Conservation (phyloP, 1,139 yeast species). For the Candida sojae region DNA sequence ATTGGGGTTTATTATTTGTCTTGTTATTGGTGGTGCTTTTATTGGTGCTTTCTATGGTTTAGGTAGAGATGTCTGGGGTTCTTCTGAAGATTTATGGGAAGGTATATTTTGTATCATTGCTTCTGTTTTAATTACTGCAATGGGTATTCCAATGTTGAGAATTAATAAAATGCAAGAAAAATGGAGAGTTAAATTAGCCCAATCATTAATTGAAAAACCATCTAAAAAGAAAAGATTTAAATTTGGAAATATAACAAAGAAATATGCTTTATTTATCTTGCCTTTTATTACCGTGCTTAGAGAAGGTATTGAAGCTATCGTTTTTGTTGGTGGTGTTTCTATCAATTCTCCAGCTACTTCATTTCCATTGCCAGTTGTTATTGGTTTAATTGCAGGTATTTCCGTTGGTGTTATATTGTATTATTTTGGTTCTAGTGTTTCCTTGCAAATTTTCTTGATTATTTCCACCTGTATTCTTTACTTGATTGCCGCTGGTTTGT, state of each 20-base stretch:
- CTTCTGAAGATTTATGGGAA: slow-evolving; percentile 91
- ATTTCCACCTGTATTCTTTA: slow-evolving; percentile 81
- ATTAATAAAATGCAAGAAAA: slow-evolving; percentile 88
- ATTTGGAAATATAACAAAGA: slow-evolving; percentile 46
- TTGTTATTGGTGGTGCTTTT: slow-evolving; percentile 79
- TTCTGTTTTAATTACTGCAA: slow-evolving; percentile 74
- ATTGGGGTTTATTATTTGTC: slow-evolving; percentile 71
- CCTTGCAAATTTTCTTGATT: slow-evolving; percentile 78
- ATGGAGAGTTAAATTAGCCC: slow-evolving; percentile 89
- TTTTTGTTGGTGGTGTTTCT: slow-evolving; percentile 89
- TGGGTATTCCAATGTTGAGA: slow-evolving; percentile 93
- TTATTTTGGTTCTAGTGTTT: slow-evolving; percentile 73
- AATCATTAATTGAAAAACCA: slow-evolving; percentile 56
- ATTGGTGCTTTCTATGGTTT: slow-evolving; percentile 81
- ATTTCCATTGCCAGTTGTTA: slow-evolving; percentile 81
- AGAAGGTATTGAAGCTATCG: slow-evolving; percentile 92
- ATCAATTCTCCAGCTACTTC: slow-evolving; percentile 73
- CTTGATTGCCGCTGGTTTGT: slow-evolving; percentile 83
- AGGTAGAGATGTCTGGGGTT: slow-evolving; percentile 81
- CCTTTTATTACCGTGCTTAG: slow-evolving; percentile 84
- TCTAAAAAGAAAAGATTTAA: slow-evolving; percentile 29
- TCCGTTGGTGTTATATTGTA: slow-evolving; percentile 67
- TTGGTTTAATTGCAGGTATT: slow-evolving; percentile 76
- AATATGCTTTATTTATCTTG: slow-evolving; percentile 74
- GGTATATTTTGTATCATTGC: slow-evolving; percentile 86